A percentile compares a stretch with the other conserved stretches of the same genome.
These are phyloP conservation scores for Rhytidiadelphus loreus DNA, from an alignment of 225 moss, liverwort and hornwort genomes.

Conservation along the genomic window DNA sequence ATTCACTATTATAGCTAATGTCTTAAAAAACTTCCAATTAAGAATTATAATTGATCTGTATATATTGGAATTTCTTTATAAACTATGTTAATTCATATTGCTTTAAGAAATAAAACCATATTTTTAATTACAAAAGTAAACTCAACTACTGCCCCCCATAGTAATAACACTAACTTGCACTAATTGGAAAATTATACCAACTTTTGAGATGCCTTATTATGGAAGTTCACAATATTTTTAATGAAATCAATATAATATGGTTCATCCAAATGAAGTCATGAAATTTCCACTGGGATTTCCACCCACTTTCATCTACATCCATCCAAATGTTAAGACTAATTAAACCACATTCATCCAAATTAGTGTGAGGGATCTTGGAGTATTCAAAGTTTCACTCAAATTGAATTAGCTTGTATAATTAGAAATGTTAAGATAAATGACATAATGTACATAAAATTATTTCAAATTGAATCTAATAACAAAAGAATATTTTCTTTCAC, in stretches of 20 bases:
- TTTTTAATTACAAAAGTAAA: not conserved
- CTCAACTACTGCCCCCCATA: accelerated
- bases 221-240: not conserved
- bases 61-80: not conserved
- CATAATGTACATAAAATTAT: not conserved
- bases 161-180: not conserved
- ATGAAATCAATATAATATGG: not conserved
- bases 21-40: not conserved
- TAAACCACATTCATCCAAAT: not conserved
- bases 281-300: no score
- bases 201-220: not conserved
- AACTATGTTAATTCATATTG: not conserved
- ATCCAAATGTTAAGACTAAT: not conserved
- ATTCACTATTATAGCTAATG: not conserved
- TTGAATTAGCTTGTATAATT: not conserved
- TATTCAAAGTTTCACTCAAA: not conserved
- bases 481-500: not conserved
- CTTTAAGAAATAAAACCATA: no score
- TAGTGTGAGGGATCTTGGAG: not conserved
- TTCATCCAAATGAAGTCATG: no score
- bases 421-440: not conserved
- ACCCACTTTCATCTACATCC: not conserved
- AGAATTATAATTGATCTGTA: not conserved
- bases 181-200: not conserved
- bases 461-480: not conserved